Evolutionary conservation across 163 green algal species (phyloP), one percentile per base, ranked within the genome.

Genomic region (Scenedesmus sp.): DNA sequence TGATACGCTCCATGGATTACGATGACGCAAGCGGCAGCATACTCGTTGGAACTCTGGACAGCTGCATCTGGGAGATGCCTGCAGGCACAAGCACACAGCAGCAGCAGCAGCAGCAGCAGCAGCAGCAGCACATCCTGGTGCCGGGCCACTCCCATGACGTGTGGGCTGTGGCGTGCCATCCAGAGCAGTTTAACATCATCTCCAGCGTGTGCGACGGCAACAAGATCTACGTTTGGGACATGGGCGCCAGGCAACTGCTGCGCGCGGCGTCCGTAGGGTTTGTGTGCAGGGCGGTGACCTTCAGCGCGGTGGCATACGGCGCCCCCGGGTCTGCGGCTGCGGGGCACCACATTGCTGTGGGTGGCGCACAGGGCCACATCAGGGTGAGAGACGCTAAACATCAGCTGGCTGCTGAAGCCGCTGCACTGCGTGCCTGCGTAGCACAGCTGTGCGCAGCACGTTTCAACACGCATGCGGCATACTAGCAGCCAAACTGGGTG

Each of bases 341-440:
- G 65, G 88, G 86, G 9, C 87, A 95, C 89, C 95, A 97, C 89
- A 56, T 97, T 26, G 95, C 93, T 65, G 93, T 97, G 42, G 95
- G 95, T 18, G 94, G 94, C 0, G 82, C 86, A 40, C 95, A 96
- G 51, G 95, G 95, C 5, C 85, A 95, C 37, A 79, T 96, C 33
- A 94, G 95, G 93, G 92, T 96, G 83, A 70, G 89, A 15, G 22
- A 65, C 5, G 53, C 24, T 10, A 6, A 7, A 24, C 1, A 9
- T 6, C 24, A 16, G 53, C 53, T 68, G 18, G 16, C 24, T 26
- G 16, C 53, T 68, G 53, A 7, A 68, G 53, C 53, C 3, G 56
- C 56, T 68, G 18, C 15, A 26, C 16, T 68, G 56, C 9, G 15
- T 7, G n/a, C n/a, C 16, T 26, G 18, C 56, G 18, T 35, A 40